Evolutionary conservation across 2,329 filamentous ascomycete genomes (phyloP).

Genomic region (Alternaria consortialis): DNA sequence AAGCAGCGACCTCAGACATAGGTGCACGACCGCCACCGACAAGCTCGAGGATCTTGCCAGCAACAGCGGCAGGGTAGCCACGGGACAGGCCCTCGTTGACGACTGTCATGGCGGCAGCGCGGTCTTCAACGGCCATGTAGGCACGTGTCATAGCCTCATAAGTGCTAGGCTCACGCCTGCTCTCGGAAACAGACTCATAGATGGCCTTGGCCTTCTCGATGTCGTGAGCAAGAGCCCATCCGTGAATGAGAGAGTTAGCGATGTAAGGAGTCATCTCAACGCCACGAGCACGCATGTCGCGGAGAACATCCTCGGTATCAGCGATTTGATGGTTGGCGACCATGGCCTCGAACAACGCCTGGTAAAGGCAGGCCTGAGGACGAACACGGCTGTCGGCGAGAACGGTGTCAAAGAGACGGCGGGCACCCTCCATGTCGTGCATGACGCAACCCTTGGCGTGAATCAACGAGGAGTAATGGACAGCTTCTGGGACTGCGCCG

Average conservation of each 20-base stretch:
- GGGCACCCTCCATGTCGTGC: constrained; percentile 88
- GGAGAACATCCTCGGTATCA: constrained; percentile 74
- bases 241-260: constrained; percentile 96
- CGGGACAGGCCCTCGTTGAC: constrained; percentile 90
- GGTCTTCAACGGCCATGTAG: constrained; percentile 84
- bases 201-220: constrained; percentile 80
- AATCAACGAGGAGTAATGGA: constrained; percentile 95
- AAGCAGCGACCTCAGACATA: constrained; percentile 31
- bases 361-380: constrained; percentile 87
- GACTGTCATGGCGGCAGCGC: constrained; percentile 76
- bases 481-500: constrained; percentile 82
- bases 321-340: constrained; percentile 90
- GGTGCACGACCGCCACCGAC: constrained; percentile 59
- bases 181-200: constrained; percentile 78
- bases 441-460: constrained; percentile 94
- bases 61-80: constrained; percentile 90
- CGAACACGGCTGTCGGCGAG: constrained; percentile 72
- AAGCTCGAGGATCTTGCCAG: constrained; percentile 91
- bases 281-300: constrained; percentile 75
- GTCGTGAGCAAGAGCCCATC: constrained; percentile 87
- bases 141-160: constrained; percentile 99
- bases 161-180: constrained; percentile 92
- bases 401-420: constrained; percentile 82
- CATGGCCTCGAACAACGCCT: constrained; percentile 96
- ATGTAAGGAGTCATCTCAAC: constrained; percentile 96